These are phyloP conservation scores for Trichomonas vaginalis DNA, from an alignment of 208 protist species.

Conservation along the genomic window DNA sequence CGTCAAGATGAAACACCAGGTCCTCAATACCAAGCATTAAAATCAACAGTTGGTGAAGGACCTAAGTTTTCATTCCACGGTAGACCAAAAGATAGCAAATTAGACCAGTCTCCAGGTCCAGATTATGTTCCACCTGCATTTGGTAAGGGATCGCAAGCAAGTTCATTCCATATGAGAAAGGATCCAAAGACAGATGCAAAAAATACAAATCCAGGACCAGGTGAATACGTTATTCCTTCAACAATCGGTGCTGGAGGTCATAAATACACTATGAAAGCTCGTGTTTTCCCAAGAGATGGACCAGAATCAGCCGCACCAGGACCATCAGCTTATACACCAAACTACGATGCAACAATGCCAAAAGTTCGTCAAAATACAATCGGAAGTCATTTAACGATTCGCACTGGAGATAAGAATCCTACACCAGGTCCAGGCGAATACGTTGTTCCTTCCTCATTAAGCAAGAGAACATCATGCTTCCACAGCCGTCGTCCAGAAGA, in stretches of 20 bases:
- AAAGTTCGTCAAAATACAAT: neutral
- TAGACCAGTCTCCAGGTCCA: neutral
- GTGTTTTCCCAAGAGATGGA: neutral
- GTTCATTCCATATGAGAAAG: neutral
- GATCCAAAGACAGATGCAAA: neutral
- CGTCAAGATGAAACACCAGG: neutral
- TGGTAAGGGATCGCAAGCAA: neutral
- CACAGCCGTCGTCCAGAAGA: neutral
- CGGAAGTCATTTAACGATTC: neutral
- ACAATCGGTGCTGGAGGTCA: neutral
- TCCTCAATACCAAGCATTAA: neutral
- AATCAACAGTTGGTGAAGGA: neutral
- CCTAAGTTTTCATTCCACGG: neutral
- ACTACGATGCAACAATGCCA: neutral
- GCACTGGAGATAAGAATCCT: neutral
- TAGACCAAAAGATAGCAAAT: neutral
- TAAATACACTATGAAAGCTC: neutral
- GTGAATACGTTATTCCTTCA: neutral
- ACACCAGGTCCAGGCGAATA: conserved; percentile 7
- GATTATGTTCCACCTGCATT: neutral
- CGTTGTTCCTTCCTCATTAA: neutral
- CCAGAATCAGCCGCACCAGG: neutral
- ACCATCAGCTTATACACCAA: neutral
- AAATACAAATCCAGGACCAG: neutral
- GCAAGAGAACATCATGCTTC: neutral